These are phyloP conservation scores for Prunus yedoensis DNA, from an alignment of 331 rosid genomes.

Conservation along the genomic window DNA sequence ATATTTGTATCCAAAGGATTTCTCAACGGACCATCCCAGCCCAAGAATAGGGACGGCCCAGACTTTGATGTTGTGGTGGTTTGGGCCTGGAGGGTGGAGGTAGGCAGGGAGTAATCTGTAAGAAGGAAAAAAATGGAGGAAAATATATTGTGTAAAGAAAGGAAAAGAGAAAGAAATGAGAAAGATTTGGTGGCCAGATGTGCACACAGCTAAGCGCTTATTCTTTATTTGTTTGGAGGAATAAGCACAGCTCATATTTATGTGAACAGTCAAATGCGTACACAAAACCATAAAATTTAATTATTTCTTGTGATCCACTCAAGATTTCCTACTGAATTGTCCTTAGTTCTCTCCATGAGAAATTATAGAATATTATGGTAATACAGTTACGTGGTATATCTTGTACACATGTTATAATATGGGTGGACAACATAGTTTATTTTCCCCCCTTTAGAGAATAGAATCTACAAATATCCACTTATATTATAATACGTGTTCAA, in stretches of 20 bases:
- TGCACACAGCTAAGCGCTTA: background rate
- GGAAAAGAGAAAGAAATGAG: background rate
- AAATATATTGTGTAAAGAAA: background rate
- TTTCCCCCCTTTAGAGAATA: accelerated
- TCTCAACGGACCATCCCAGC: background rate
- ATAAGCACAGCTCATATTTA: background rate
- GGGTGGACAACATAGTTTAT: accelerated
- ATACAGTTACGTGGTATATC: accelerated
- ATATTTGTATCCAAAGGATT: background rate
- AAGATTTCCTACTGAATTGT: too few species aligned
- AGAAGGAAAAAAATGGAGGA: background rate
- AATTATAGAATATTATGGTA: too few species aligned
- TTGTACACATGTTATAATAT: too few species aligned
- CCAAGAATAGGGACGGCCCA: background rate
- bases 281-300: too few species aligned
- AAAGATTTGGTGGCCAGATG: background rate
- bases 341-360: too few species aligned
- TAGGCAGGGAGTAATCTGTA: background rate
- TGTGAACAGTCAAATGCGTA: too few species aligned
- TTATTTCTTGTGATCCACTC: too few species aligned
- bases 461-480: too few species aligned
- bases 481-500: too few species aligned
- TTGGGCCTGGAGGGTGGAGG: background rate
- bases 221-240: background rate
- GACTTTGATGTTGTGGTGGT: background rate